A percentile compares a stretch with the other conserved stretches of the same genome.
Evolutionary conservation across 345 rosid genomes (phyloP).

Genomic region (Trapa bicornis): DNA sequence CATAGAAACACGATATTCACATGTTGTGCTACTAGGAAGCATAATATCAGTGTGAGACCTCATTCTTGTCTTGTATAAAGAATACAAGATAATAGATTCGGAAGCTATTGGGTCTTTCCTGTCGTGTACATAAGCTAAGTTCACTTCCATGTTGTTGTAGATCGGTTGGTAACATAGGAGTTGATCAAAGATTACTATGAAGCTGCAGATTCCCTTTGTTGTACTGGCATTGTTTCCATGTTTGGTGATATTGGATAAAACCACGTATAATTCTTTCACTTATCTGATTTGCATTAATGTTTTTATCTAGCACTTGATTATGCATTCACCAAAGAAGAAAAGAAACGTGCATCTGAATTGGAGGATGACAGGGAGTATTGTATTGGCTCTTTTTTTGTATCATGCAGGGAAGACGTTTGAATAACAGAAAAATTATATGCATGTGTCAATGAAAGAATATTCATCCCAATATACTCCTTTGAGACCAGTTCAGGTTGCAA

Average conservation of each 20-base stretch:
- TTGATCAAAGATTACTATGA: neutral
- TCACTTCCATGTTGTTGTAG: neutral
- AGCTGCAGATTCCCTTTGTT: neutral
- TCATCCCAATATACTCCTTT: neutral
- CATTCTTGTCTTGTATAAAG: neutral
- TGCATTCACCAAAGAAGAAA: neutral
- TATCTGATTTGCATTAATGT: neutral
- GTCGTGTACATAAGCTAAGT: slow-evolving; percentile 5
- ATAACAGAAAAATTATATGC: neutral
- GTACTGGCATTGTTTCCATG: neutral
- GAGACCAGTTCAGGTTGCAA: neutral
- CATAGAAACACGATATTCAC: slow-evolving; percentile 43
- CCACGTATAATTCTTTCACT: neutral
- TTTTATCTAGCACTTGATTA: neutral
- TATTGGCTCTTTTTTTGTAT: neutral
- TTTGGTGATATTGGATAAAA: neutral
- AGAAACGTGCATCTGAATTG: neutral
- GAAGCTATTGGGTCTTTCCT: neutral
- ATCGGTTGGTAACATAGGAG: neutral
- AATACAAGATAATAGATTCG: neutral
- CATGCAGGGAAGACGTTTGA: neutral
- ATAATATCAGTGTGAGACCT: neutral
- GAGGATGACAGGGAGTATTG: neutral
- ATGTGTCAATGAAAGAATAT: neutral
- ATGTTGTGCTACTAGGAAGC: neutral